Conservation (phyloP, 352 stramenopile genomes). For the Pythium oligandrum region DNA sequence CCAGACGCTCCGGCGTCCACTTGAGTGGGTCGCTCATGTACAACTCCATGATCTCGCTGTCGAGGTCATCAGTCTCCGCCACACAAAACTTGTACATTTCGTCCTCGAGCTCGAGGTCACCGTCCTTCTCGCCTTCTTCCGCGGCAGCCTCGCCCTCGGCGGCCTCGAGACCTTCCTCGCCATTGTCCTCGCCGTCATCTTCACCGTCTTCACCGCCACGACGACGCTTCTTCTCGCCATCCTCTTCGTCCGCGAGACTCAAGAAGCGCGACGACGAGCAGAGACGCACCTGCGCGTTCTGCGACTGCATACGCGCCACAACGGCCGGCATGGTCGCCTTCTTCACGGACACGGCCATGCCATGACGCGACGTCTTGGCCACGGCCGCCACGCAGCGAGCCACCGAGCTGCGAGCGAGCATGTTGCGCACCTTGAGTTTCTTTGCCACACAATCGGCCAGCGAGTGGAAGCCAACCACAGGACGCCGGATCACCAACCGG, state of each 20-base stretch:
- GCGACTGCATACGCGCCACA: conserved; percentile 2
- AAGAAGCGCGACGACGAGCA: conserved; percentile 72
- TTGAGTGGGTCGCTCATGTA: conserved; percentile 85
- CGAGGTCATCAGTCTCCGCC: conserved; percentile 61
- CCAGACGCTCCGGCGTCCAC: conserved; percentile 83
- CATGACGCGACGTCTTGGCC: conserved; percentile 9
- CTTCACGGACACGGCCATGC: not conserved
- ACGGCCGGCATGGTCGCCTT: not conserved
- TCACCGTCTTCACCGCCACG: conserved; percentile 17
- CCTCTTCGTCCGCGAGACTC: conserved; percentile 59
- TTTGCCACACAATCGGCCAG: conserved; percentile 17
- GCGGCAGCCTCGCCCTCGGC: conserved; percentile 23
- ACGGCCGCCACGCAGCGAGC: conserved; percentile 5
- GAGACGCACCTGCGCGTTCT: conserved; percentile 16
- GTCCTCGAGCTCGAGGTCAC: conserved; percentile 59
- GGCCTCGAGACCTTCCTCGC: conserved; percentile 10
- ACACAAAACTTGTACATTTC: conserved; percentile 75
- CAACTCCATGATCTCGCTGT: conserved; percentile 72
- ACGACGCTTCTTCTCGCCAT: conserved; percentile 9
- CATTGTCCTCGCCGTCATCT: conserved; percentile 13
- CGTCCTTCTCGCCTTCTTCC: conserved; percentile 42
- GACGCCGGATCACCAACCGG: not conserved
- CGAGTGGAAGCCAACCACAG: conserved; percentile 7
- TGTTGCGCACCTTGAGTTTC: conserved; percentile 15
- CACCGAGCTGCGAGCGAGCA: conserved; percentile 26